Conservation (phyloP, 1,284 basidiomycete species). For the Rhodofomes roseus region DNA sequence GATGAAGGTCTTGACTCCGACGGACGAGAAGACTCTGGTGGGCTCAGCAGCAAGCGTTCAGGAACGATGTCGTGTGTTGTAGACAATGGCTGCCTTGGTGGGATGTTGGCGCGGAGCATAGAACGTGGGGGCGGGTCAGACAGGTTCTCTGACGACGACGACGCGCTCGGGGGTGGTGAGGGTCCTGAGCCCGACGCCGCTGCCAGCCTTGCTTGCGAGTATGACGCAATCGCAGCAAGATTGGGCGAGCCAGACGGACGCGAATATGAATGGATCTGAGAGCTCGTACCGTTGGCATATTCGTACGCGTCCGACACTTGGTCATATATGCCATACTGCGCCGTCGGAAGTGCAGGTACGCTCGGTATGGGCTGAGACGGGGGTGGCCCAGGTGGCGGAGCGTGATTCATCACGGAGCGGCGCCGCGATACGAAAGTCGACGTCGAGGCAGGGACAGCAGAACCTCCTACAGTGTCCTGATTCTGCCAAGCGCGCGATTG, state of each 20-base stretch:
- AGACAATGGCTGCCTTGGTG: slow-evolving; percentile 13
- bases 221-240: slow-evolving; percentile 54
- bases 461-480: slow-evolving; percentile 27
- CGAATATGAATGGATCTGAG: slow-evolving; percentile 32
- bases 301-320: slow-evolving; percentile 18
- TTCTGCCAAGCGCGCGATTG: slow-evolving; percentile 49
- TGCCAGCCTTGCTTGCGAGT: slow-evolving; percentile 51
- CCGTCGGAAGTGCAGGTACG: slow-evolving; percentile 40
- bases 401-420: slow-evolving; percentile 62
- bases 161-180: slow-evolving; percentile 25
- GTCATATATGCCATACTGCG: slow-evolving; percentile 24
- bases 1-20: slow-evolving; percentile 55
- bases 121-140: slow-evolving; percentile 47
- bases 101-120: slow-evolving; percentile 34
- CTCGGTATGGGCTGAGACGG: slow-evolving; percentile 71
- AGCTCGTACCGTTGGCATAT: slow-evolving; percentile 17
- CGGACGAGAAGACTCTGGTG: slow-evolving; percentile 39
- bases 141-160: slow-evolving; percentile 45
- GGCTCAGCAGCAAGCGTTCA: slow-evolving; percentile 43
- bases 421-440: slow-evolving; percentile 42
- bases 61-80: slow-evolving; percentile 34
- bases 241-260: slow-evolving; percentile 52
- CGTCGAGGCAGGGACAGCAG: slow-evolving; percentile 30
- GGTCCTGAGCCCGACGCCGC: slow-evolving; percentile 32
- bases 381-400: slow-evolving; percentile 64